Percentiles rank a stretch among this genome's conserved stretches.
Evolutionary conservation across 2,329 filamentous ascomycete species (phyloP).

Genomic region (Aureobasidium sp.): DNA sequence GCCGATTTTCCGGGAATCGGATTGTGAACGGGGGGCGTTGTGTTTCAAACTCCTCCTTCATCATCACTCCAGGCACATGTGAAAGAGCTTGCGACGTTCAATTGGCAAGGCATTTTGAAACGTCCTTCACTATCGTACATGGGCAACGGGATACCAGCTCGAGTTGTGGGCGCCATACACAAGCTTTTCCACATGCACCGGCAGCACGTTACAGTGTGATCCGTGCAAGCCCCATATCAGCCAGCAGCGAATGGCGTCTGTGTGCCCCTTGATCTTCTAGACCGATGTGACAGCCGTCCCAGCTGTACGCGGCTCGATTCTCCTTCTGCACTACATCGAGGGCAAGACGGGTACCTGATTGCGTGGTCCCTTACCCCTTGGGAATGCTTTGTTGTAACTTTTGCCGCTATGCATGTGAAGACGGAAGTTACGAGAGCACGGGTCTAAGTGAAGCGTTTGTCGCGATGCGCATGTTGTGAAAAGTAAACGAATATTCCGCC

Average conservation of each 20-base stretch:
- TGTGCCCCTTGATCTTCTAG: slow-evolving; percentile 11
- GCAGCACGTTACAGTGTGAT: slow-evolving; percentile 9
- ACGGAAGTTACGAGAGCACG: slow-evolving; percentile 2
- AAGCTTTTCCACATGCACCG: slow-evolving; percentile 1
- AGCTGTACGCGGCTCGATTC: slow-evolving; percentile 9
- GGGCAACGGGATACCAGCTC: not conserved
- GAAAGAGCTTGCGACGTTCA: not conserved
- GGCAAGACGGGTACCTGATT: slow-evolving; percentile 10
- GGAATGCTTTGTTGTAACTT: not conserved
- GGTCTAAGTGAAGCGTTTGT: slow-evolving; percentile 3
- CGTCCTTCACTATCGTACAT: not conserved
- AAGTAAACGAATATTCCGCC: not conserved
- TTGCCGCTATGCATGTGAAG: slow-evolving; percentile 11
- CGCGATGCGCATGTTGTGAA: not conserved
- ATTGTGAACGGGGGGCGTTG: not conserved
- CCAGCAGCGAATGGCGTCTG: slow-evolving; percentile 4
- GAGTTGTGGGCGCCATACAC: not conserved
- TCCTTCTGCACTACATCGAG: not conserved
- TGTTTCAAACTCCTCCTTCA: not conserved
- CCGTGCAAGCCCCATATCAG: slow-evolving; percentile 6
- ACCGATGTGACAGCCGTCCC: slow-evolving; percentile 9
- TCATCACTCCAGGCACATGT: not conserved
- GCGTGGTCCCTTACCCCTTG: slow-evolving; percentile 9
- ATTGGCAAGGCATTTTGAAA: not conserved
- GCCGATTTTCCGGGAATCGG: slow-evolving; percentile 1